Percentiles rank a stretch among this genome's conserved stretches.
Conservation (phyloP, 768 basidiomycete species). For the Pholiota molesta region DNA sequence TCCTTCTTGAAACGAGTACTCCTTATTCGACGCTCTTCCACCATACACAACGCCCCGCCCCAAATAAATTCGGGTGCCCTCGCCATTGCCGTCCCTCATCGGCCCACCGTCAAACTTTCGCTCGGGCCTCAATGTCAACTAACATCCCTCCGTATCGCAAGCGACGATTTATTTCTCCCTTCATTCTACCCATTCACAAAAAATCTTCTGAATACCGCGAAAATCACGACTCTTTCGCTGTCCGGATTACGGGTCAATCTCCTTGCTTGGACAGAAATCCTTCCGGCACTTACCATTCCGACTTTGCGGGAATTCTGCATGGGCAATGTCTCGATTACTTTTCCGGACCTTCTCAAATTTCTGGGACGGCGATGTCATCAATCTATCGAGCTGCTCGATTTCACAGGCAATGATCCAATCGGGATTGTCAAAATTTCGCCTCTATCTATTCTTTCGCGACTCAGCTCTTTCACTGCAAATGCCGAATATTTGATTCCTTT, state of each 20-base stretch:
- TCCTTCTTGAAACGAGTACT: not conserved
- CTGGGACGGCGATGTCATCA: conserved; percentile 1
- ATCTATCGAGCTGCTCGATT: not conserved
- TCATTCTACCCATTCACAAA: not conserved
- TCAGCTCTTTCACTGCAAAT: not conserved
- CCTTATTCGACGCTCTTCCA: not conserved
- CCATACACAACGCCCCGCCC: not conserved
- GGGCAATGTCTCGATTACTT: not conserved
- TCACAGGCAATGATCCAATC: not conserved
- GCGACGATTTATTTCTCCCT: not conserved
- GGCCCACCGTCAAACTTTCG: not conserved
- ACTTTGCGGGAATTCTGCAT: not conserved
- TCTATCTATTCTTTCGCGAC: not conserved
- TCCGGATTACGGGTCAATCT: not conserved
- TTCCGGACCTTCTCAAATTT: conserved; percentile 5
- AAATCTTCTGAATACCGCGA: not conserved
- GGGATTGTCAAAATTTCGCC: not conserved
- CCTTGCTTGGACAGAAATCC: conserved; percentile 3
- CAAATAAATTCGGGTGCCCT: not conserved
- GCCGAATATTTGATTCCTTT: not conserved
- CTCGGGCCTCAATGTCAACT: not conserved
- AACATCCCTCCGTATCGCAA: not conserved
- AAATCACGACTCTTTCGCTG: not conserved
- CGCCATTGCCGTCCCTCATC: not conserved
- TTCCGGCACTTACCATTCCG: not conserved